These are phyloP conservation scores for Articulospora tetracladia DNA, from an alignment of 495 filamentous ascomycete genomes.

Conservation along the genomic window DNA sequence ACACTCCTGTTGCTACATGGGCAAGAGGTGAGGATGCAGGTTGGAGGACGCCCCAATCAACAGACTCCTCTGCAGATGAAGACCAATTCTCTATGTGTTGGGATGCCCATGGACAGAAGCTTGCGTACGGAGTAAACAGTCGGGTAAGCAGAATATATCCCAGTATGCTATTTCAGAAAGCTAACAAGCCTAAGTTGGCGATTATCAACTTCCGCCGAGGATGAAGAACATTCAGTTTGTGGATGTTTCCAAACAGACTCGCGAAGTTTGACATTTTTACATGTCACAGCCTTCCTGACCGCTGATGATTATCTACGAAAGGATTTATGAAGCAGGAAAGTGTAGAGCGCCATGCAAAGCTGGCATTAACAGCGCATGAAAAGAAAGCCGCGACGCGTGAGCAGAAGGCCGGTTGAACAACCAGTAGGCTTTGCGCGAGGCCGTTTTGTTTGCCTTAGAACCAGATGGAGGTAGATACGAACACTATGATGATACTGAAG, in stretches of 20 bases:
- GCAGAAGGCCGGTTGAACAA: too few species aligned
- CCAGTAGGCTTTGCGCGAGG: too few species aligned
- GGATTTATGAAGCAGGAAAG: background rate
- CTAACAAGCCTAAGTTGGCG: slow-evolving; percentile 14
- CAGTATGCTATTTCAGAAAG: background rate
- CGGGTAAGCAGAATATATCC: slow-evolving; percentile 47
- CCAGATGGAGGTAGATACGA: too few species aligned
- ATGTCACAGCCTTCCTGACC: background rate
- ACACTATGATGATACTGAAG: too few species aligned
- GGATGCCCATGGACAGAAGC: slow-evolving; percentile 70
- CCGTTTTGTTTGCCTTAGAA: too few species aligned
- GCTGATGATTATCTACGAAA: background rate
- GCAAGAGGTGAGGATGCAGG: slow-evolving; percentile 40
- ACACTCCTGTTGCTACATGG: slow-evolving; percentile 64
- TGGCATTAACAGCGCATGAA: background rate
- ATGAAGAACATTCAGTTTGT: background rate
- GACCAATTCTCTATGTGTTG: slow-evolving; percentile 60
- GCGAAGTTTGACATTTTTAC: background rate
- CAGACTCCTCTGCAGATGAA: slow-evolving; percentile 42
- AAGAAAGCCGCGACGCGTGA: background rate
- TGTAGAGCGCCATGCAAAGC: background rate
- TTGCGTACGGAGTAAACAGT: slow-evolving; percentile 68
- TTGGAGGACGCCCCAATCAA: slow-evolving; percentile 44
- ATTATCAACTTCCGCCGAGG: slow-evolving; percentile 23
- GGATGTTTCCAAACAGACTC: background rate